Percentiles rank a stretch among this genome's conserved stretches.
phyloP scores from a whole-genome alignment of 495 filamentous ascomycete genomes.

The Diplogelasinospora grovesii region DNA sequence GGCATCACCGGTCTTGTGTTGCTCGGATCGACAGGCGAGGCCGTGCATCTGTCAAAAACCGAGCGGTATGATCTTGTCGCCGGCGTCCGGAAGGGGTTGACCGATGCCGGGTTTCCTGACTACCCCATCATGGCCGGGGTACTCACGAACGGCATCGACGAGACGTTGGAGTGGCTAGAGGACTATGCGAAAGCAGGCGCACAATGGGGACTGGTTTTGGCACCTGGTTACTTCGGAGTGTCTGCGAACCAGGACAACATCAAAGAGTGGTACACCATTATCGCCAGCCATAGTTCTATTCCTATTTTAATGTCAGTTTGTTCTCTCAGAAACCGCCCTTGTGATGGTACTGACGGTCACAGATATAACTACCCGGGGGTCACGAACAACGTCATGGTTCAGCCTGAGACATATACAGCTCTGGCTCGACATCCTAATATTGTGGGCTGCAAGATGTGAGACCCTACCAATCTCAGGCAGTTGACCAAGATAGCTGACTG shows the following conservation, averaged over 20 bases:
- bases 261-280: slow-evolving; percentile 45
- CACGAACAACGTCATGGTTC: slow-evolving; percentile 51
- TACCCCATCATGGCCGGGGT: slow-evolving; percentile 66
- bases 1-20: slow-evolving; percentile 61
- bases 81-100: slow-evolving; percentile 45
- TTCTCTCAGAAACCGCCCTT: too few species aligned
- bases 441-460: slow-evolving; percentile 57
- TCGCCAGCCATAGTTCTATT: slow-evolving; percentile 48
- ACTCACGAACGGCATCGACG: slow-evolving; percentile 54
- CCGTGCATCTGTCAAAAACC: slow-evolving; percentile 52
- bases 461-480: neutral
- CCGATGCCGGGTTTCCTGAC: slow-evolving; percentile 49
- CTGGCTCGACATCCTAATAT: slow-evolving; percentile 54
- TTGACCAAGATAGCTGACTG: neutral
- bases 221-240: slow-evolving; percentile 51
- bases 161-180: slow-evolving; percentile 52
- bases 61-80: slow-evolving; percentile 54
- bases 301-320: slow-evolving; percentile 52
- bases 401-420: slow-evolving; percentile 46
- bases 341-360: too few species aligned
- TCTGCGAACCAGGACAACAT: slow-evolving; percentile 43
- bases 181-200: slow-evolving; percentile 54
- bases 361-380: slow-evolving; percentile 66
- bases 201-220: slow-evolving; percentile 55
- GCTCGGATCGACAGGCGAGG: slow-evolving; percentile 64